Evolutionary conservation across 495 filamentous ascomycete species (phyloP).

Genomic region (Chaetomium fimeti): DNA sequence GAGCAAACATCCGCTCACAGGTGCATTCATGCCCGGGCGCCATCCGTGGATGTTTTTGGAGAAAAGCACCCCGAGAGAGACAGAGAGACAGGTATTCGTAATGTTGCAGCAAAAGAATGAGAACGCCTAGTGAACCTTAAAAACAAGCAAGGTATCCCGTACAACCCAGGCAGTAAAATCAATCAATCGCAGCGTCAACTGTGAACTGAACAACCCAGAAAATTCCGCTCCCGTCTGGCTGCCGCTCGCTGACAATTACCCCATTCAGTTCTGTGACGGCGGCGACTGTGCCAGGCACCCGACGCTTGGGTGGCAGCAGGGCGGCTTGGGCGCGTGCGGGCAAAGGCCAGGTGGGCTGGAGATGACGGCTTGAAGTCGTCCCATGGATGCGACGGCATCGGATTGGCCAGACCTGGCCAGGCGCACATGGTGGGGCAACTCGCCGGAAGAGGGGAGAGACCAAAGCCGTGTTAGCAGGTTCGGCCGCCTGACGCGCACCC

Average conservation of each 20-base stretch:
- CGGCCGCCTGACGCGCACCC: conserved; percentile 14
- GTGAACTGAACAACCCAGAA: too few relatives aligned
- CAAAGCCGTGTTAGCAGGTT: conserved; percentile 13
- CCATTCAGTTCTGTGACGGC: not conserved
- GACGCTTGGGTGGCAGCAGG: not conserved
- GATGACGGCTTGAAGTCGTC: conserved; percentile 14
- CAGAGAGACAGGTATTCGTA: not conserved
- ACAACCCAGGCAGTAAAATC: too few relatives aligned
- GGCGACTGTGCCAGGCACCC: not conserved
- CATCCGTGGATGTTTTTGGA: too few relatives aligned
- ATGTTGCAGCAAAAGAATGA: too few relatives aligned
- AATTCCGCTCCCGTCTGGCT: not conserved
- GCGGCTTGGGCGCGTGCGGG: not conserved
- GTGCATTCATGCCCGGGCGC: not conserved
- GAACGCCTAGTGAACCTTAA: too few relatives aligned
- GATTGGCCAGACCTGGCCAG: too few relatives aligned
- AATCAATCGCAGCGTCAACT: too few relatives aligned
- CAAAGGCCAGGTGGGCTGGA: conserved; percentile 14
- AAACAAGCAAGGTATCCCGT: too few relatives aligned
- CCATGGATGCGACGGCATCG: not conserved
- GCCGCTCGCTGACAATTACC: conserved; percentile 5
- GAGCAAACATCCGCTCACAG: not conserved
- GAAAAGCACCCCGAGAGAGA: not conserved
- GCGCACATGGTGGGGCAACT: conserved; percentile 17
- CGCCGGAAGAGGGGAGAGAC: conserved; percentile 14